Conservation (phyloP, 331 rosid genomes). For the Cydonia oblonga region DNA sequence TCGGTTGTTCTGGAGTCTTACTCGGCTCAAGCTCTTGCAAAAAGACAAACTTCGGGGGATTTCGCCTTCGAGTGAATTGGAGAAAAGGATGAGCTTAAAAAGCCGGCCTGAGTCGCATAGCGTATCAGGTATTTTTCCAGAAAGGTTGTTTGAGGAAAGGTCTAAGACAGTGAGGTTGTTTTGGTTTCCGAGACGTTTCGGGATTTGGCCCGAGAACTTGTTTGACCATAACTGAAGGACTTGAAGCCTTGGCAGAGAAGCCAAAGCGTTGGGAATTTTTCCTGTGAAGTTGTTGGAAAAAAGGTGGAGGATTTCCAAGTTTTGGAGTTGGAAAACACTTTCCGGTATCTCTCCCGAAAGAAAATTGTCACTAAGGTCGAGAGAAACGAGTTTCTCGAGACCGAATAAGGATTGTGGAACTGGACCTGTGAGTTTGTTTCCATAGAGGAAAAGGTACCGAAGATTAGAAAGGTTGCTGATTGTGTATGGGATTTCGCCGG, state of each 20-base stretch:
- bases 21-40: constrained; percentile 58
- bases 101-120: constrained; percentile 50
- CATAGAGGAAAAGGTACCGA: constrained; percentile 66
- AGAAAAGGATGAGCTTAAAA: constrained; percentile 76
- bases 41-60: constrained; percentile 40
- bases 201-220: constrained; percentile 57
- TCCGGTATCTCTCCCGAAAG: constrained; percentile 73
- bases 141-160: constrained; percentile 64
- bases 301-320: constrained; percentile 71
- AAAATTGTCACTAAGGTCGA: constrained; percentile 73
- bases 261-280: constrained; percentile 41
- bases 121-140: constrained; percentile 56
- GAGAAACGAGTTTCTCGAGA: constrained; percentile 55
- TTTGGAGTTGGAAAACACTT: constrained; percentile 34
- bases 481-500: constrained; percentile 63
- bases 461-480: constrained; percentile 55
- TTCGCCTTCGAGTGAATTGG: constrained; percentile 51
- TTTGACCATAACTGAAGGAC: constrained; percentile 94
- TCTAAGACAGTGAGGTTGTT: constrained; percentile 74
- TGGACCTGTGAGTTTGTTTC: constrained; percentile 58
- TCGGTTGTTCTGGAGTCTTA: constrained; percentile 72
- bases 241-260: constrained; percentile 61
- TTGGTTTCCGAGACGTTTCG: constrained; percentile 49
- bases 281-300: constrained; percentile 68
- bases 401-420: constrained; percentile 47